Conservation (phyloP, 495 filamentous ascomycete species). For the Haplographium delicatum region DNA sequence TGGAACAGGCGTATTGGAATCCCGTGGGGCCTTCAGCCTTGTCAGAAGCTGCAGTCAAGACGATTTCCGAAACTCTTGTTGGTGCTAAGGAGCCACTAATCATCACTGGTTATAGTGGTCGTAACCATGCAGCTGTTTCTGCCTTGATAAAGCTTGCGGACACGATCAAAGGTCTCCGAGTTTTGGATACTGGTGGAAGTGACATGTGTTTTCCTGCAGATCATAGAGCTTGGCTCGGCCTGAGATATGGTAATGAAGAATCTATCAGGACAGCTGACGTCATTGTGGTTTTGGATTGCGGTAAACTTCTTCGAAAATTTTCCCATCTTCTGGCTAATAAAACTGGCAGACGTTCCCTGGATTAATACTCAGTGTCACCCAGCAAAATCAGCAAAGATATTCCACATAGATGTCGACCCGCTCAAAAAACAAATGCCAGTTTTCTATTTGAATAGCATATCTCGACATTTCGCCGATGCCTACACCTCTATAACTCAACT, state of each 20-base stretch:
- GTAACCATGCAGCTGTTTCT: conserved; percentile 61
- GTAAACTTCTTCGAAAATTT: conserved; percentile 23
- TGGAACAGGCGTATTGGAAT: conserved; percentile 71
- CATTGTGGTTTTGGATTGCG: conserved; percentile 83
- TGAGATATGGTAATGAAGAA: conserved; percentile 73
- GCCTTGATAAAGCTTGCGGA: conserved; percentile 76
- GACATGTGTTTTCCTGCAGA: conserved; percentile 95
- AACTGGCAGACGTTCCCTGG: conserved; percentile 49
- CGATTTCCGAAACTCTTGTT: conserved; percentile 66
- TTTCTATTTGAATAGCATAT: conserved; percentile 70
- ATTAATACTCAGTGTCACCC: conserved; percentile 58
- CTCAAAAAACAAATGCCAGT: conserved; percentile 80
- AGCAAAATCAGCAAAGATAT: conserved; percentile 56
- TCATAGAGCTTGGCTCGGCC: conserved; percentile 64
- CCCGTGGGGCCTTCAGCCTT: conserved; percentile 73
- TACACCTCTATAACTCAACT: conserved; percentile 69
- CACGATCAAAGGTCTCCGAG: conserved; percentile 70
- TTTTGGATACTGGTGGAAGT: conserved; percentile 84
- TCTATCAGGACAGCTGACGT: conserved; percentile 71
- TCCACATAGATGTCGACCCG: conserved; percentile 83
- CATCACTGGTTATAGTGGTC: conserved; percentile 78
- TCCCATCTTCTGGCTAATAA: neutral
- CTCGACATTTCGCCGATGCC: conserved; percentile 71
- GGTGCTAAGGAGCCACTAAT: conserved; percentile 71
- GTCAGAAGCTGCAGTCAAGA: conserved; percentile 55